Percentiles rank a stretch among this genome's conserved stretches.
These are phyloP conservation scores for Cruciata laevipes DNA, from an alignment of 257 asterid genomes.

Conservation along the genomic window DNA sequence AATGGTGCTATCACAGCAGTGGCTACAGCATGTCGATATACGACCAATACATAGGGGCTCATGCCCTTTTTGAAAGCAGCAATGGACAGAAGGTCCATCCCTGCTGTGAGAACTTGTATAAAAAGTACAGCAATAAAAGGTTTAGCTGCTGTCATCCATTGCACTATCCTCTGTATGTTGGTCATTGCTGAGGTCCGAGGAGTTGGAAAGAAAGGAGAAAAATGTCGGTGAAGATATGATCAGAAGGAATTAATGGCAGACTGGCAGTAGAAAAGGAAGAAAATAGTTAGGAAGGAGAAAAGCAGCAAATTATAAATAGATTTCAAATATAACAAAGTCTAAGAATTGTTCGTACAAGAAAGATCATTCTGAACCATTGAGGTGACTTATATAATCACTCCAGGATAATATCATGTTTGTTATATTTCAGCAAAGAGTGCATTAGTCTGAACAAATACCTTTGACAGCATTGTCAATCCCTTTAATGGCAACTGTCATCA, in stretches of 20 bases:
- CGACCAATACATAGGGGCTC: constrained; percentile 74
- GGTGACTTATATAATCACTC: too few species aligned
- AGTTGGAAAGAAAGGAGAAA: too few species aligned
- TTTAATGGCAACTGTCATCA: constrained; percentile 88
- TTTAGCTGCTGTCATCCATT: constrained; percentile 23
- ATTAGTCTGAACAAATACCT: constrained; percentile 36
- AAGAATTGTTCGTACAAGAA: too few species aligned
- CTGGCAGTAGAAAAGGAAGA: too few species aligned
- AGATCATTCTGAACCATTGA: too few species aligned
- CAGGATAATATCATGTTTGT: too few species aligned
- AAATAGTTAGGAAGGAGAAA: too few species aligned
- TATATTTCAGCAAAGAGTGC: too few species aligned
- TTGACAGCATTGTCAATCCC: constrained; percentile 81
- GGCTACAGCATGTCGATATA: constrained; percentile 69
- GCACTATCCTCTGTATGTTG: not conserved
- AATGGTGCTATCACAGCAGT: constrained; percentile 53
- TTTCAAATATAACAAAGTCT: too few species aligned
- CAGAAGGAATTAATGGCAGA: not conserved
- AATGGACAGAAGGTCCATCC: constrained; percentile 57
- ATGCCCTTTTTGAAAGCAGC: constrained; percentile 56
- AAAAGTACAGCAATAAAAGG: constrained; percentile 64
- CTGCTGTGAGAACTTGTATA: constrained; percentile 68
- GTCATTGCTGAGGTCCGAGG: not conserved
- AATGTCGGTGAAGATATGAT: not conserved
- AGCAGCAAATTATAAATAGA: too few species aligned